Conservation (phyloP, 768 basidiomycete species). For the Lactarius sanguifluus region DNA sequence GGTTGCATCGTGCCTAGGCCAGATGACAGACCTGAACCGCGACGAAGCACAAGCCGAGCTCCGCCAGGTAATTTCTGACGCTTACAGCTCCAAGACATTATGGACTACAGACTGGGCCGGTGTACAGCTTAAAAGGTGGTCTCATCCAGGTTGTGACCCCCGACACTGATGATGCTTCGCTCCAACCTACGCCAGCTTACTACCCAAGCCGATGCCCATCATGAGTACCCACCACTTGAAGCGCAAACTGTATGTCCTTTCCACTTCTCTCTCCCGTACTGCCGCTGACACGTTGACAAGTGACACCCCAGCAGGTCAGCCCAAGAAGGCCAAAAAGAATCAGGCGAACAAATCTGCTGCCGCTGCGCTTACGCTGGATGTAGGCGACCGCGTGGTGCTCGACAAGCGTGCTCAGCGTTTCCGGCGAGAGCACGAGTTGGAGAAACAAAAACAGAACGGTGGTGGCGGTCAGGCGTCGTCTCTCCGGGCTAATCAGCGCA, state of each 20-base stretch:
- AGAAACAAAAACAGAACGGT: slow-evolving; percentile 58
- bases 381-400: slow-evolving; percentile 66
- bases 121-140: slow-evolving; percentile 83
- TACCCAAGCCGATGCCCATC: slow-evolving; percentile 56
- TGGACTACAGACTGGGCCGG: slow-evolving; percentile 95
- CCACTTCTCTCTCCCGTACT: neutral
- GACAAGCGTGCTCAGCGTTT: slow-evolving; percentile 85
- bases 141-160: slow-evolving; percentile 22
- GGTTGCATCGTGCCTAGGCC: slow-evolving; percentile 90
- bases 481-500: slow-evolving; percentile 42
- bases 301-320: slow-evolving; percentile 21
- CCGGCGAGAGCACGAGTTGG: slow-evolving; percentile 85
- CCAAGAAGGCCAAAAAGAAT: slow-evolving; percentile 60
- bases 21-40: slow-evolving; percentile 88
- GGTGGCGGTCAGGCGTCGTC: slow-evolving; percentile 36
- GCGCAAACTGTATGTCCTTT: slow-evolving; percentile 60
- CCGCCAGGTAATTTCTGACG: slow-evolving; percentile 94
- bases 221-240: slow-evolving; percentile 48
- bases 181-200: slow-evolving; percentile 42
- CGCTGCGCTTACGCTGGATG: slow-evolving; percentile 41
- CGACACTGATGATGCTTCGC: slow-evolving; percentile 5
- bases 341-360: slow-evolving; percentile 37
- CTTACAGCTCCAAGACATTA: slow-evolving; percentile 79
- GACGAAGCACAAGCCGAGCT: slow-evolving; percentile 89
- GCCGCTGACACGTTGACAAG: slow-evolving; percentile 2